phyloP scores from a whole-genome alignment of 441 rosid genomes.

The Eruca vesicaria region DNA sequence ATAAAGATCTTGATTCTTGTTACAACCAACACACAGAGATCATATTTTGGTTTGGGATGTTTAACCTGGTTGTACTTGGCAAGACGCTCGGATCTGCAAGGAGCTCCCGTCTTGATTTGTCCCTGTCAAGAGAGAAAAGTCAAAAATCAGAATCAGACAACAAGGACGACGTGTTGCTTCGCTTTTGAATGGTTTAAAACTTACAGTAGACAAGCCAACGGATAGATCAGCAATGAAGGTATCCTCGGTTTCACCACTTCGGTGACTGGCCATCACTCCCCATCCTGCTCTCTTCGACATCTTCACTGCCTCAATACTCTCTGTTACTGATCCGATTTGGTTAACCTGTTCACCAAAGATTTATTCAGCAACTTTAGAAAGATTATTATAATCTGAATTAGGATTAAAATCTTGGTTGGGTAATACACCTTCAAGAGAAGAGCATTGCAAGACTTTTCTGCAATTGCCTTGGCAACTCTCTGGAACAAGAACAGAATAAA shows the following conservation, averaged over 20 bases:
- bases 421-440: slow-evolving; percentile 83
- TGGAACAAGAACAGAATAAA: slow-evolving; percentile 28
- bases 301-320: slow-evolving; percentile 95
- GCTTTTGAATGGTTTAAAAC: neutral
- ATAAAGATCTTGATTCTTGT: neutral
- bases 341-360: slow-evolving; percentile 58
- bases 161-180: neutral
- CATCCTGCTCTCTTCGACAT: slow-evolving; percentile 97
- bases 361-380: neutral
- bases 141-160: neutral
- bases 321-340: slow-evolving; percentile 96
- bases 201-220: slow-evolving; percentile 93
- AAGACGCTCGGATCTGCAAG: slow-evolving; percentile 97
- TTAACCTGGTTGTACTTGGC: too few species aligned
- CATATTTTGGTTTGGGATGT: too few species aligned
- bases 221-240: slow-evolving; percentile 96
- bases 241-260: slow-evolving; percentile 99
- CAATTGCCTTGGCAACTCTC: slow-evolving; percentile 94
- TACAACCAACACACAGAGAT: neutral
- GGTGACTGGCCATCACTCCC: slow-evolving; percentile 99
- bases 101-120: slow-evolving; percentile 97
- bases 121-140: slow-evolving; percentile 48
- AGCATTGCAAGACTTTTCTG: slow-evolving; percentile 88
- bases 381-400: neutral
- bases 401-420: neutral